phyloP scores from a whole-genome alignment of 1,284 basidiomycete genomes.

The Puccinia brachypodii region DNA sequence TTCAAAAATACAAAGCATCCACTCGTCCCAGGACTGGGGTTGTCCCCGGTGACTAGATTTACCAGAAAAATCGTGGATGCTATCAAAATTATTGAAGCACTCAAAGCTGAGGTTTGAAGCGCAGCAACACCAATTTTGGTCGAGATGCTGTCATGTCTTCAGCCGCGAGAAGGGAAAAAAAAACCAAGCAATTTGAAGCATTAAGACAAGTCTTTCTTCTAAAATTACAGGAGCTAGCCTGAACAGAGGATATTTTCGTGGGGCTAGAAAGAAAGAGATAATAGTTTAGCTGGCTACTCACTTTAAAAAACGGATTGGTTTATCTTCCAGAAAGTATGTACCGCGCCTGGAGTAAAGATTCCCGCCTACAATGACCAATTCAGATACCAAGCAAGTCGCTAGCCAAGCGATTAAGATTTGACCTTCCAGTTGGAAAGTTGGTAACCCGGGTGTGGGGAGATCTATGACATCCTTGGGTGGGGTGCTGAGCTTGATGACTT shows the following conservation, averaged over 20 bases:
- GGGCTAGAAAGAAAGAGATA: too few relatives aligned
- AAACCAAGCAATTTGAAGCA: neutral
- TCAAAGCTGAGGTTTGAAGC: conserved; percentile 17
- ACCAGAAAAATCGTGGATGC: neutral
- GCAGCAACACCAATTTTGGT: neutral
- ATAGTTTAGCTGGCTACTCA: too few relatives aligned
- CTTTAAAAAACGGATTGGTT: conserved; percentile 16
- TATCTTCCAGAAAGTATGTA: neutral
- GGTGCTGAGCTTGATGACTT: conserved; percentile 14
- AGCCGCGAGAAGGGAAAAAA: neutral
- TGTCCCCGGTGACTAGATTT: neutral
- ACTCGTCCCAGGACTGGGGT: neutral
- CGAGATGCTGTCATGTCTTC: neutral
- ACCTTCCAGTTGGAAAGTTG: conserved; percentile 3
- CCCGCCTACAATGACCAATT: neutral
- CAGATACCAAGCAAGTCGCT: neutral
- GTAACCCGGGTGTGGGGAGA: neutral
- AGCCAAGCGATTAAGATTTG: conserved; percentile 10
- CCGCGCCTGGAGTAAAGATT: conserved; percentile 6
- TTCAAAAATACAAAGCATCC: conserved; percentile 1
- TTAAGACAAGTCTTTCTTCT: too few relatives aligned
- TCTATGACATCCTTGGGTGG: neutral
- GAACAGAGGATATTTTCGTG: neutral
- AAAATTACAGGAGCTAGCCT: too few relatives aligned
- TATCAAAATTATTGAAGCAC: neutral